phyloP scores from a whole-genome alignment of 805 yeast genomes.

The Millerozyma acaciae region DNA sequence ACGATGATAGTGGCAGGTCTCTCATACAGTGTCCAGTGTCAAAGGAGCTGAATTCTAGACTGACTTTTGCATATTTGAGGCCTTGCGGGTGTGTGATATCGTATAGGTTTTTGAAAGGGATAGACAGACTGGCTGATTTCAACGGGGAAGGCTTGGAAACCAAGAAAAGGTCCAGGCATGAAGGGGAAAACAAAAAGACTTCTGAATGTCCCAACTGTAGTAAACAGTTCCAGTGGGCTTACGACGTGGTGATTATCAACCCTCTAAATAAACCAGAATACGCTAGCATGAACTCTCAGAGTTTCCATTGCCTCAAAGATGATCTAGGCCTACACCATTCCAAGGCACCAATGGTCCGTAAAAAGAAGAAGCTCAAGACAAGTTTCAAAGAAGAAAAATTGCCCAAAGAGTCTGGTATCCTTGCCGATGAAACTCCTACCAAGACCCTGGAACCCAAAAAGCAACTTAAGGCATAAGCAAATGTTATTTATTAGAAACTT shows the following conservation, averaged over 20 bases:
- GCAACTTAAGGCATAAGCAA: no score
- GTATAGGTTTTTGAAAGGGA: slow-evolving; percentile 17
- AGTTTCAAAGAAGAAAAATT: no score
- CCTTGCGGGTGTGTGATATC: slow-evolving; percentile 39
- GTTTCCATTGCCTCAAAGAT: slow-evolving; percentile 9
- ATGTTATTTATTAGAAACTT: no score
- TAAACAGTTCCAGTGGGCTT: slow-evolving; percentile 15
- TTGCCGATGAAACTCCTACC: no score
- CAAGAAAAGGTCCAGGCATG: slow-evolving; percentile 9
- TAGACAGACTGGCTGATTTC: slow-evolving; percentile 9
- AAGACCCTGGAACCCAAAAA: no score
- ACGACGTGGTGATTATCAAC: slow-evolving; percentile 31
- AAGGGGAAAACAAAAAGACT: slow-evolving; percentile 1
- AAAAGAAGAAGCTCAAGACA: slow-evolving; percentile 4
- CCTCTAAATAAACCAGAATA: slow-evolving; percentile 14
- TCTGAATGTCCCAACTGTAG: slow-evolving; percentile 32
- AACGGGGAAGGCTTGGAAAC: slow-evolving; percentile 1
- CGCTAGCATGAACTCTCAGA: slow-evolving; percentile 12
- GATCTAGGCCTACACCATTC: slow-evolving; percentile 21
- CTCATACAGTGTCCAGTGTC: slow-evolving; percentile 32
- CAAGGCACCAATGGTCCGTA: slow-evolving; percentile 15
- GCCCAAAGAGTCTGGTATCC: no score
- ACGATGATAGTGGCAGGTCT: slow-evolving; percentile 5
- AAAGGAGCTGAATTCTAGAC: slow-evolving; percentile 11
- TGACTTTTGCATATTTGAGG: slow-evolving; percentile 26